Evolutionary conservation across 192 early-diverging fungal genomes (phyloP).

Genomic region (Coemansia sp.): DNA sequence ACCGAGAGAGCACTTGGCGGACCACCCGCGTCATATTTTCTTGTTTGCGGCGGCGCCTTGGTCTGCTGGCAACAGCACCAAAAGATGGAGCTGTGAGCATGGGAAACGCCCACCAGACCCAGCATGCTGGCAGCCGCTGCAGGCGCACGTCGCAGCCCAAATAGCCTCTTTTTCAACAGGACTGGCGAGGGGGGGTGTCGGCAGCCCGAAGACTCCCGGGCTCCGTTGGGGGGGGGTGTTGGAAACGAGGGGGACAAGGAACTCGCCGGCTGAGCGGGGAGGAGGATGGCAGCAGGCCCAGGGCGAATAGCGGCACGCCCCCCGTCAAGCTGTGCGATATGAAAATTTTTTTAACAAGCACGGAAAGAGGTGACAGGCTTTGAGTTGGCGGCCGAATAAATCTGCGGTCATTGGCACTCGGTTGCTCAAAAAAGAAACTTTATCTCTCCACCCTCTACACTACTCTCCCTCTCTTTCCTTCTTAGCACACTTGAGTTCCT

Average conservation of each 20-base stretch:
- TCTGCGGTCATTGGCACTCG: conserved; percentile 35
- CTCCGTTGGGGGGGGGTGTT: conserved; percentile 8
- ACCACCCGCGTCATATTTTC: background rate
- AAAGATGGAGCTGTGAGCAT: conserved; percentile 5
- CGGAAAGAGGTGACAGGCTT: conserved; percentile 16
- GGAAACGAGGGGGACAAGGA: conserved; percentile 4
- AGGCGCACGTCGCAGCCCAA: conserved; percentile 12
- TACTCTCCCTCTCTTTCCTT: background rate
- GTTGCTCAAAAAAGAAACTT: conserved; percentile 41
- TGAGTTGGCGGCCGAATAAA: conserved; percentile 38
- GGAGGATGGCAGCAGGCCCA: conserved; percentile 5
- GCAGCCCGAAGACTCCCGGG: background rate
- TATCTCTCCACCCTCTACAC: conserved; percentile 17
- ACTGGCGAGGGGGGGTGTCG: conserved; percentile 6
- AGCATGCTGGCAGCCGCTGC: conserved; percentile 13
- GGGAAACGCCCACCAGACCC: conserved; percentile 8
- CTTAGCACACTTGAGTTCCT: background rate
- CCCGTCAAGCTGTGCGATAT: conserved; percentile 14
- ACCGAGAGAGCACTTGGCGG: background rate
- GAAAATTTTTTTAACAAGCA: conserved; percentile 22
- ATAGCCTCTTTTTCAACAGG: conserved; percentile 7
- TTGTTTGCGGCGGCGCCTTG: background rate
- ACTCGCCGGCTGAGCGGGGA: background rate
- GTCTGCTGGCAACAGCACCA: background rate
- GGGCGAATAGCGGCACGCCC: conserved; percentile 6